phyloP scores from a whole-genome alignment of 306 rosid species.

The Rubus parviflorus region DNA sequence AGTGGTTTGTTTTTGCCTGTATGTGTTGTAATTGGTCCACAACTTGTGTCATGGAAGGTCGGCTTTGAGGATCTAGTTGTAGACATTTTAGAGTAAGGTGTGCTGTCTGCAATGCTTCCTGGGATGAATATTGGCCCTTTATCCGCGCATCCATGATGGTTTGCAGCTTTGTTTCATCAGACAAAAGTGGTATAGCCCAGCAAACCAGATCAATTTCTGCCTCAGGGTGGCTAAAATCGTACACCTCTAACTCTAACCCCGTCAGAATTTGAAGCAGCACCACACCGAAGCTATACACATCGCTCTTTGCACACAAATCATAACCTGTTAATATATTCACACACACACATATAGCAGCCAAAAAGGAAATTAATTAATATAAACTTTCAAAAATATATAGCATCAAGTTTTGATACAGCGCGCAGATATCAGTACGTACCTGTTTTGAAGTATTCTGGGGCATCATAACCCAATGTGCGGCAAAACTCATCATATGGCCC shows the following conservation, averaged over 20 bases:
- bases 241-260: slow-evolving; percentile 45
- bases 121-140: slow-evolving; percentile 64
- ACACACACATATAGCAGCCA: not conserved
- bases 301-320: slow-evolving; percentile 68
- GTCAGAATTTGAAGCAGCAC: slow-evolving; percentile 77
- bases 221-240: slow-evolving; percentile 39
- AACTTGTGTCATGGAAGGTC: slow-evolving; percentile 78
- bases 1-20: slow-evolving; percentile 16
- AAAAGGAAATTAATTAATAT: too few species aligned
- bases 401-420: not conserved
- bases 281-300: slow-evolving; percentile 85
- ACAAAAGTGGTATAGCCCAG: slow-evolving; percentile 61
- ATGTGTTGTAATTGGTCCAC: slow-evolving; percentile 49
- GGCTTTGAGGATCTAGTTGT: slow-evolving; percentile 46
- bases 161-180: slow-evolving; percentile 39
- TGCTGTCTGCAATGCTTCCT: slow-evolving; percentile 49
- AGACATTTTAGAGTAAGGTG: slow-evolving; percentile 59
- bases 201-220: slow-evolving; percentile 56
- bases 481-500: slow-evolving; percentile 69
- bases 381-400: not conserved
- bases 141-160: slow-evolving; percentile 49
- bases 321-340: slow-evolving; percentile 50
- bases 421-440: slow-evolving; percentile 54
- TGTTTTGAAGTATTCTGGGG: slow-evolving; percentile 78
- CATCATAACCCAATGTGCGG: slow-evolving; percentile 80